phyloP scores from a whole-genome alignment of 805 yeast species.

The Wickerhamiella brachini region DNA sequence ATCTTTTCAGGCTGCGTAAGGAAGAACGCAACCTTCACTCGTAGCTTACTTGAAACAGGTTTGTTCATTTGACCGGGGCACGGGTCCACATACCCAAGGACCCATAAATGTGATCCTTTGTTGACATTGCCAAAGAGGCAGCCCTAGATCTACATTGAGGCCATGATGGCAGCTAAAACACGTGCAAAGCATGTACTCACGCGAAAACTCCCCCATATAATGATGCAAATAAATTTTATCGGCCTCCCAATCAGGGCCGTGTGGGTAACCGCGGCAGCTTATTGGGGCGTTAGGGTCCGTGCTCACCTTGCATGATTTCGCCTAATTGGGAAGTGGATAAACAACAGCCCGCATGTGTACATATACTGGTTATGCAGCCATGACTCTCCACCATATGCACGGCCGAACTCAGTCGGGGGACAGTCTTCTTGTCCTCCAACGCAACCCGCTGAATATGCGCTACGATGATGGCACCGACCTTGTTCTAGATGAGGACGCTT shows the following conservation, averaged over 20 bases:
- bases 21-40: neutral
- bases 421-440: constrained; percentile 14
- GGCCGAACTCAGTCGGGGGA: constrained; percentile 14
- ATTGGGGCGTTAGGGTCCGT: neutral
- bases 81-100: neutral
- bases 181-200: too few species aligned
- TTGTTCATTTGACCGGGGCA: neutral
- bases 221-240: too few species aligned
- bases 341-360: constrained; percentile 2
- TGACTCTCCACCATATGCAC: constrained; percentile 12
- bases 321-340: constrained; percentile 3
- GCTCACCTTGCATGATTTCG: neutral
- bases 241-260: neutral
- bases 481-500: constrained; percentile 11
- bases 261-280: neutral
- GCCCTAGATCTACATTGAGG: neutral
- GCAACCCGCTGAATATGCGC: constrained; percentile 25
- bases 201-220: too few species aligned
- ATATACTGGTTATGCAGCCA: neutral
- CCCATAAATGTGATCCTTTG: neutral
- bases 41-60: neutral
- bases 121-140: neutral
- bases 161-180: too few species aligned
- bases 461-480: constrained; percentile 24
- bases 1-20: neutral